Evolutionary conservation across 2,329 filamentous ascomycete species (phyloP), one percentile per base, ranked within the genome.

Genomic region (Cercospora beticola): DNA sequence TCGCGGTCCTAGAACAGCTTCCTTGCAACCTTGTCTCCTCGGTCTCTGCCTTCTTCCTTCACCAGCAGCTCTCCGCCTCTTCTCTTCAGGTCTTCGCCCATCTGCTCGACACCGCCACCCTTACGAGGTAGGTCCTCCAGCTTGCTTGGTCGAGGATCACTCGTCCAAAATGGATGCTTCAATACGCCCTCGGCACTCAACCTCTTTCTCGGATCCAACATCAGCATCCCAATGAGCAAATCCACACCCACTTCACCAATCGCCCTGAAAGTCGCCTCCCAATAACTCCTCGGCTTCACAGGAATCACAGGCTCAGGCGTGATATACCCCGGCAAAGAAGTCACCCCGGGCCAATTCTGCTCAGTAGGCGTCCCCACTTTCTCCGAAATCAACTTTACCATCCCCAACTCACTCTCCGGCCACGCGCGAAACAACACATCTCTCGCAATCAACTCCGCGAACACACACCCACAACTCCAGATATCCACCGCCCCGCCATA

Each of bases 301-400:
- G 80, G 92, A 74, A 74, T 88, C 83, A 82, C 72, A 70, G 88
- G 85, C 70, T 87, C 86, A 1, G 90, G 86, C 1, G 91, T 86
- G n/a, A 93, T 88, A 80, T 95, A 99, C 68, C 90, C 90, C 14
- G 89, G 88, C 10, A 99, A 84, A 71, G 88, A 88, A 4, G 89
- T 89, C 7, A 99, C 94, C 30, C 94, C 94, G 0, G 95, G 94
- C 95, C 95, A 99, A 78, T 93, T 94, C 16, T 95, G 92, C 78
- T 99, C 95, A 4, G 89, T 95, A 0, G 95, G 95, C 0, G 93
- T 96, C 67, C 95, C 95, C 71, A 98, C 89, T 64, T 90, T 89
- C 76, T 93, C 88, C 78, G 90, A 93, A 71, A 98, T 96, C 73
- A 94, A 86, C 67, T 88, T 86, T 73, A 98, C 87, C 83, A 97